These are phyloP conservation scores for Teratosphaeria nubilosa DNA, from an alignment of 2,329 filamentous ascomycete genomes.

Conservation along the genomic window DNA sequence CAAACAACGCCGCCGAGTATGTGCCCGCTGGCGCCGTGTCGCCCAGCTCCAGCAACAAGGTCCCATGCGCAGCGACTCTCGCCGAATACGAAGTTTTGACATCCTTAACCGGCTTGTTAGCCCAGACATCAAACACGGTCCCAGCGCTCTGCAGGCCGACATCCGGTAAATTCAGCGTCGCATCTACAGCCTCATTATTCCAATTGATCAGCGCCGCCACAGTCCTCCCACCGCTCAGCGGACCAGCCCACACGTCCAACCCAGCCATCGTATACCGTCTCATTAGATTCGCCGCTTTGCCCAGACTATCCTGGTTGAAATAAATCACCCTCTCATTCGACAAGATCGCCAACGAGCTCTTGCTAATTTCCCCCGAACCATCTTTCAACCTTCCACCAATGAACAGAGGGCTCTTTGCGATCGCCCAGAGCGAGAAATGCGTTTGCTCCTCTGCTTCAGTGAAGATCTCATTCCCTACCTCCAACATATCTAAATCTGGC, in stretches of 20 bases:
- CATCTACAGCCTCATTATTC: neutral
- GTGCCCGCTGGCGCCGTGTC: slow-evolving; percentile 15
- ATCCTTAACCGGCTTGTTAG: neutral
- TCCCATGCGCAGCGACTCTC: neutral
- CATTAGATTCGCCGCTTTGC: slow-evolving; percentile 6
- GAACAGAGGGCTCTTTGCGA: neutral
- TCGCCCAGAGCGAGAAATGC: neutral
- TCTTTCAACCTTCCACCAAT: neutral
- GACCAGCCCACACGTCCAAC: slow-evolving; percentile 44
- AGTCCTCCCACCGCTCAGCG: slow-evolving; percentile 33
- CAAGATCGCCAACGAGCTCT: slow-evolving; percentile 24
- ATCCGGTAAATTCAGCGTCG: neutral
- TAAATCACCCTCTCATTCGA: slow-evolving; percentile 31
- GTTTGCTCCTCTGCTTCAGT: neutral
- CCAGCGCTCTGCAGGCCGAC: neutral
- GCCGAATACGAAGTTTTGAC: neutral
- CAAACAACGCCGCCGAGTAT: slow-evolving; percentile 13
- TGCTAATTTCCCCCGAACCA: neutral
- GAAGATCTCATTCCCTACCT: neutral
- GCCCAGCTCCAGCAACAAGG: slow-evolving; percentile 25
- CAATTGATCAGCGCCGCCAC: slow-evolving; percentile 29
- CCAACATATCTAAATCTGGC: slow-evolving; percentile 1
- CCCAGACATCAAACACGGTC: neutral
- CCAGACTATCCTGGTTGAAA: slow-evolving; percentile 32
- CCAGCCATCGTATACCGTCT: slow-evolving; percentile 39